Percentiles rank a stretch among this genome's conserved stretches.
Evolutionary conservation across 1,284 basidiomycete genomes (phyloP).

Genomic region (Porogramme epimiltina): DNA sequence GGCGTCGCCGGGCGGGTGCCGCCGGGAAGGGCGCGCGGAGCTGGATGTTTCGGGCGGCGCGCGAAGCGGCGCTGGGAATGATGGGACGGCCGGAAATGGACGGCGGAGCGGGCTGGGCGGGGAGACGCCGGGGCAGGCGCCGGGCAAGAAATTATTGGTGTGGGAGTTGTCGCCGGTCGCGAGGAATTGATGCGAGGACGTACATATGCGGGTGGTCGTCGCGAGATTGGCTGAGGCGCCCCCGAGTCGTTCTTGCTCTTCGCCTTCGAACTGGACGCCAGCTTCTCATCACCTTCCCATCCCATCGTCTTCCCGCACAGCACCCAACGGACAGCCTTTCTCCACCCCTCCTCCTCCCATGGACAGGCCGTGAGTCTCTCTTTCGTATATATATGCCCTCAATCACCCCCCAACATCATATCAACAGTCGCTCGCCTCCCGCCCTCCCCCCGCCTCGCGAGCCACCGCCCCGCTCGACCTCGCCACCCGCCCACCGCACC

Average conservation of each 20-base stretch:
- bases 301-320: constrained; percentile 25
- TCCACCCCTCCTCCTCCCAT: constrained; percentile 14
- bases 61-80: constrained; percentile 8
- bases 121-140: background rate
- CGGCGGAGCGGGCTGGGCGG: constrained; percentile 6
- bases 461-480: constrained; percentile 11
- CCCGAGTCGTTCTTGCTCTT: constrained; percentile 17
- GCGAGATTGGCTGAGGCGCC: constrained; percentile 19
- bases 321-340: constrained; percentile 23
- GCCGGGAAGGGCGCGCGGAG: constrained; percentile 17
- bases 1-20: background rate
- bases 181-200: constrained; percentile 14
- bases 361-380: constrained; percentile 24
- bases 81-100: constrained; percentile 12
- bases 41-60: constrained; percentile 13
- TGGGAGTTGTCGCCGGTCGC: no score
- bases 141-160: constrained; percentile 18
- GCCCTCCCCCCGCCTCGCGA: constrained; percentile 15
- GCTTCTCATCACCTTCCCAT: constrained; percentile 23
- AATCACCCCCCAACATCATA: constrained; percentile 23
- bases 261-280: constrained; percentile 17
- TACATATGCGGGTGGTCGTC: constrained; percentile 20
- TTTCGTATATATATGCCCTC: constrained; percentile 21
- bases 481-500: background rate
- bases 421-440: constrained; percentile 22